phyloP scores from a whole-genome alignment of 169 alveolate genomes.

The Plasmodium malariae region DNA sequence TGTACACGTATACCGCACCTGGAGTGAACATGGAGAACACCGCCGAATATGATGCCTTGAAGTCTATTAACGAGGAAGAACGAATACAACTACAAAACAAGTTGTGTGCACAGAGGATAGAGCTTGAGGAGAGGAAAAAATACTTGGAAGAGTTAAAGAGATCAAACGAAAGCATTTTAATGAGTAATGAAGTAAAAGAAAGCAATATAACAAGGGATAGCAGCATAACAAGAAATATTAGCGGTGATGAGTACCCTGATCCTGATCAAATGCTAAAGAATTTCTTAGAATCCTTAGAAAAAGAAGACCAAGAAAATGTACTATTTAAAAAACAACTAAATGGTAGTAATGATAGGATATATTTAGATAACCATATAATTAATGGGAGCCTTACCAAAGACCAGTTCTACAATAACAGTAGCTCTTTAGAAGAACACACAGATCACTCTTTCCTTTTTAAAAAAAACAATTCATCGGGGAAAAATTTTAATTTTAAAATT shows the following conservation, averaged over 20 bases:
- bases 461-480: constrained; percentile 44
- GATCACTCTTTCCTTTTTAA: constrained; percentile 42
- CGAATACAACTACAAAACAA: constrained; percentile 50
- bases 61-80: constrained; percentile 66
- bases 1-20: not conserved
- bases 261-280: constrained; percentile 56
- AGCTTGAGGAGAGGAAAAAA: constrained; percentile 60
- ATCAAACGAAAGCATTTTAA: not conserved
- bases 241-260: constrained; percentile 54
- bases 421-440: constrained; percentile 24
- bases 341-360: not conserved
- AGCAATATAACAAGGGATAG: not conserved
- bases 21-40: constrained; percentile 6
- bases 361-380: not conserved
- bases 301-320: not conserved
- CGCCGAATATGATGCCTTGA: constrained; percentile 11
- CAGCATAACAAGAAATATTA: not conserved
- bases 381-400: constrained; percentile 2
- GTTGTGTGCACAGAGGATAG: constrained; percentile 51
- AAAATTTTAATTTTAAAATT: constrained; percentile 57
- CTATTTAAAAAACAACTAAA: constrained; percentile 5
- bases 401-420: not conserved
- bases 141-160: constrained; percentile 56
- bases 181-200: not conserved
- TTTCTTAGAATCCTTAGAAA: constrained; percentile 47